phyloP scores from a whole-genome alignment of 768 basidiomycete genomes.

The Rhizopogon vulgaris region DNA sequence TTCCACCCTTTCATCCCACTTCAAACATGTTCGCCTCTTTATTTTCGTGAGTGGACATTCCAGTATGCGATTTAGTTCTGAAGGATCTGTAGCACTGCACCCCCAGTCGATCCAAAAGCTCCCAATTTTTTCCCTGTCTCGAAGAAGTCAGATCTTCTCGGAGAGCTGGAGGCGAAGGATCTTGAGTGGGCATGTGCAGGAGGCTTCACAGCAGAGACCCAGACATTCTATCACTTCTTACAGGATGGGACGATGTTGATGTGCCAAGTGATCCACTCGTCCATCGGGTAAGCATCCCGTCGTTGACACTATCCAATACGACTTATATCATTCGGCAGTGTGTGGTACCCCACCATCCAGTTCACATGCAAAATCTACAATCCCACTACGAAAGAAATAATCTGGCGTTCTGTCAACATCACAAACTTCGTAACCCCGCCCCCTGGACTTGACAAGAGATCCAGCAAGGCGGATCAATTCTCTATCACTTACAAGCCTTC shows the following conservation, averaged over 20 bases:
- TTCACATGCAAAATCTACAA: constrained; percentile 88
- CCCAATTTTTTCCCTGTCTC: constrained; percentile 85
- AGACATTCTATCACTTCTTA: constrained; percentile 76
- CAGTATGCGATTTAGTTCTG: constrained; percentile 5
- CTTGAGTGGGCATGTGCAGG: constrained; percentile 76
- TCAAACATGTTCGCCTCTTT: constrained; percentile 70
- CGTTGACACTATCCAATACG: background rate
- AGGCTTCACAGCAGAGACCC: constrained; percentile 90
- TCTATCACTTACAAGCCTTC: constrained; percentile 60
- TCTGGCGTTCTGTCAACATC: constrained; percentile 87
- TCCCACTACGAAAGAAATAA: constrained; percentile 62
- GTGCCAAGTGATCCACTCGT: constrained; percentile 84
- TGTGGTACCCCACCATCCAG: constrained; percentile 94
- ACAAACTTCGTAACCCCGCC: constrained; percentile 72
- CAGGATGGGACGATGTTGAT: constrained; percentile 75
- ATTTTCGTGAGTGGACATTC: constrained; percentile 58
- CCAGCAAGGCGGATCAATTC: constrained; percentile 81
- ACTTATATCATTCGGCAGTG: constrained; percentile 35
- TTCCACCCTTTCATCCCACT: background rate
- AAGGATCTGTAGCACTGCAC: constrained; percentile 36
- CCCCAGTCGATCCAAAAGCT: constrained; percentile 57
- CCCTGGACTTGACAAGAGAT: constrained; percentile 78
- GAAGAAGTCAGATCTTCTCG: constrained; percentile 54
- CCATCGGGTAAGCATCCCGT: constrained; percentile 65
- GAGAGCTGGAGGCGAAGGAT: constrained; percentile 71